These are phyloP conservation scores for Starmerella khaoyaiensis DNA, from an alignment of 805 yeast genomes.

Conservation along the genomic window DNA sequence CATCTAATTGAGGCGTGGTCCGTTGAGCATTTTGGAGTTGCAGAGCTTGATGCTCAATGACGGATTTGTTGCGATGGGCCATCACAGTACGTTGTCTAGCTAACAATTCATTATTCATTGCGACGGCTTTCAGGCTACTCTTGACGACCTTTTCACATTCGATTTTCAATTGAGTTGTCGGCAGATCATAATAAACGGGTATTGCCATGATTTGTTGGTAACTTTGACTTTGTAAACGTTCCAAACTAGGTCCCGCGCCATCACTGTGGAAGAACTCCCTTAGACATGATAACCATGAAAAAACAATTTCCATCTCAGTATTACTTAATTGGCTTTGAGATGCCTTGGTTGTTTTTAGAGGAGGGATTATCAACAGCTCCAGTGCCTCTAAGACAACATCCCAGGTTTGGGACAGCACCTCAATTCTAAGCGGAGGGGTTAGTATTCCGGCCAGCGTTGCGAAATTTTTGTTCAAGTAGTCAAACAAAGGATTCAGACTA, in stretches of 20 bases:
- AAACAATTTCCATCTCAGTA: constrained; percentile 53
- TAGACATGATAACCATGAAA: constrained; percentile 58
- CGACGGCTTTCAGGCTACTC: constrained; percentile 37
- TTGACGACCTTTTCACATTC: constrained; percentile 51
- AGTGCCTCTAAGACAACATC: constrained; percentile 52
- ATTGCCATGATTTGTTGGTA: constrained; percentile 53
- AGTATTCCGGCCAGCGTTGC: constrained; percentile 48
- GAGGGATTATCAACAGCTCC: constrained; percentile 63
- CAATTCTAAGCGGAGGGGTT: constrained; percentile 41
- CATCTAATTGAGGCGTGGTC: constrained; percentile 42
- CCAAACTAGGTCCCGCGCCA: constrained; percentile 69
- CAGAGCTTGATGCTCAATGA: constrained; percentile 37
- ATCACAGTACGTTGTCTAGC: constrained; percentile 53
- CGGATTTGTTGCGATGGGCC: constrained; percentile 55
- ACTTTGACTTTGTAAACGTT: constrained; percentile 44
- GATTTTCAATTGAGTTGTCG: constrained; percentile 34
- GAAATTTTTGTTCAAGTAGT: constrained; percentile 57
- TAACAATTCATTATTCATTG: constrained; percentile 33
- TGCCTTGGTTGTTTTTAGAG: constrained; percentile 31
- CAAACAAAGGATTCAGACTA: constrained; percentile 60
- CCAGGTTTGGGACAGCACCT: constrained; percentile 75
- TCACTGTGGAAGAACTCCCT: constrained; percentile 64
- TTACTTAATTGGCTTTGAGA: constrained; percentile 37
- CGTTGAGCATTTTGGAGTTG: constrained; percentile 36
- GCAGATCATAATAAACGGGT: constrained; percentile 51